Base-by-base conservation (phyloP, 768 basidiomycete species). In the Hypsizygus marmoreus region DNA sequence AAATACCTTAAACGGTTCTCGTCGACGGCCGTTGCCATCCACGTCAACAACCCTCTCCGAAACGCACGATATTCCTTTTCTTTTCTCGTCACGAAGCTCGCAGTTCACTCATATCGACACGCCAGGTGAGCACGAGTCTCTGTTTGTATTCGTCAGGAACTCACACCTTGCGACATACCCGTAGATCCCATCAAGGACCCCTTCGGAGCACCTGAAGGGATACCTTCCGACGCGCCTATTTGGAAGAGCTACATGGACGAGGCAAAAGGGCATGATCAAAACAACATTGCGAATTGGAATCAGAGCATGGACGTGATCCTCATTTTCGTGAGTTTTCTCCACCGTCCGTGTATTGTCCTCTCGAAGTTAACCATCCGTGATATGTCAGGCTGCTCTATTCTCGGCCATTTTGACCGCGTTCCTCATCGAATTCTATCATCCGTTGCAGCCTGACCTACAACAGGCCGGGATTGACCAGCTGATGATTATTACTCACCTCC, bases 391-490 rank as follows among this genome's bases (percentile, higher is more conserved):
- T 42, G 57, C 52, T 32, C 45, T 59, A 22, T 59, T 59, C 40
- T 60, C 58, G 10, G 58, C 45, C 12, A 60, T 60, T 19, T 39
- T 58, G 22, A 60, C 58, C 12, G 58, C 56, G 11, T 60, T 60
- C 23, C 42, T 56, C 26, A 46, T 56, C 17, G 55, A 56, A 28
- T 56, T 56, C 29, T 54, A 56, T 28, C 13, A 50, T n/a, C 40
- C 16, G 6, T 19, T 56, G 29, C 47, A 57, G 33, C 47, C 50
- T 24, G 43, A 58, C 47, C 33, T 42, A 19, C 33, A 54, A 23
- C 22, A 53, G 36, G 16, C 28, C 33, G 29, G 49, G n/a, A 32
- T 45, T 14, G 14, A 45, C 11, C 37, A 54, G 37, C 41, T 54
- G 5, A 25, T 12, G 8, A 37, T 36, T 33, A 56, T 53, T 17